Evolutionary conservation across 768 basidiomycete genomes (phyloP), one percentile per base, ranked within the genome.

Genomic region (Kwoniella europaea): DNA sequence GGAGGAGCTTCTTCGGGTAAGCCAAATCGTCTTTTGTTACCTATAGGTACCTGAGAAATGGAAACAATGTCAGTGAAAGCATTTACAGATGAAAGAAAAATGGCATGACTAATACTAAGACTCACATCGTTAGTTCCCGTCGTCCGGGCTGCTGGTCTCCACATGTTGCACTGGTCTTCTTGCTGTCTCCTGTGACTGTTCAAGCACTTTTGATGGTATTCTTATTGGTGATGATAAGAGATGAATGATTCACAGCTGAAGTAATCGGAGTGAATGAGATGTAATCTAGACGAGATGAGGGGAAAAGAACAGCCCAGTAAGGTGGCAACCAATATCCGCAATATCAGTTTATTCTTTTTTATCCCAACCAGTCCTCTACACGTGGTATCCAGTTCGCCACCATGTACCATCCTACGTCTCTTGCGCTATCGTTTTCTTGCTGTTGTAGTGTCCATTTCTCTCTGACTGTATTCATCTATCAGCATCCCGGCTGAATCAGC

Each of bases 71-170:
- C 15, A 24, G 35, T 24, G 55, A 43, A 15, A 41, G 29, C 20
- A n/a, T 16, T 20, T 35, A 35, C n/a, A 10, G 24, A 50, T 24
- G 12, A 29, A 22, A 10, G 35, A 42, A 53, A 20, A 15, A 52
- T 54, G 57, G 6, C 35, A 35, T 35, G 35, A 35, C 35, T 35
- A 35, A 35, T 35, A 35, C 60, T 61, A 16, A 42, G 42, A 85
- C 89, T 77, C 50, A 92, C 93, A 56, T 96, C 94, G 77, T 97
- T 97, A 22, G 94, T 95, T 68, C 94, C 94, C 50, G 92, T 92
- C 35, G 94, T 91, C 76, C 90, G 90, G 68, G 92, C 92, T 67
- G 92, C 92, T 71, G 80, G 77, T 73, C 83, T 63, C 83, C 83
- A 84, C 80, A 82, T 82, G 44, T 13, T 75, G 69, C 15, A 56